Percentiles rank a stretch among this genome's conserved stretches.
phyloP scores from a whole-genome alignment of 2,329 filamentous ascomycete species.

The Talaromyces sp. region DNA sequence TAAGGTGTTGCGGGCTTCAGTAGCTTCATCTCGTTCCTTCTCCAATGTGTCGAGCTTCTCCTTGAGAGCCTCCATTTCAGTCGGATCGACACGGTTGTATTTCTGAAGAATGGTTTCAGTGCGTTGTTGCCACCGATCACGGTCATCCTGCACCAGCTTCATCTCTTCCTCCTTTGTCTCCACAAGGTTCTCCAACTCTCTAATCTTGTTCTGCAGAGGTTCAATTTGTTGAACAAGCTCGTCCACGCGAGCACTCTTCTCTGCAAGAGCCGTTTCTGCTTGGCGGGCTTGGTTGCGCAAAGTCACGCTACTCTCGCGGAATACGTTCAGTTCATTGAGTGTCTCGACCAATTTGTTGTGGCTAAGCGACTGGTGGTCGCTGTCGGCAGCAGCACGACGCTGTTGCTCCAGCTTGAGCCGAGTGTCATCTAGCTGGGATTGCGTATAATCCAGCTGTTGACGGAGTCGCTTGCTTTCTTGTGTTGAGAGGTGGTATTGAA shows the following conservation, averaged over 20 bases:
- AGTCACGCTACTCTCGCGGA: conserved; percentile 89
- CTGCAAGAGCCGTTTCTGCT: conserved; percentile 67
- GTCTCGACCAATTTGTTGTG: conserved; percentile 92
- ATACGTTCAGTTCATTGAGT: conserved; percentile 90
- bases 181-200: conserved; percentile 75
- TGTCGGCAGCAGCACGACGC: conserved; percentile 69
- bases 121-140: conserved; percentile 92
- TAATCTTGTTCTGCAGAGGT: conserved; percentile 73
- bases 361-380: conserved; percentile 65
- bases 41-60: conserved; percentile 65
- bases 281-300: conserved; percentile 81
- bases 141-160: conserved; percentile 81
- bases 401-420: conserved; percentile 88
- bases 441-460: conserved; percentile 82
- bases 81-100: conserved; percentile 91
- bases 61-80: conserved; percentile 85
- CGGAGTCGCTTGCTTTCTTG: conserved; percentile 85
- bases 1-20: conserved; percentile 47
- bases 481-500: conserved; percentile 85
- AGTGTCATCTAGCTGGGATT: conserved; percentile 82
- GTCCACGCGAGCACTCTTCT: conserved; percentile 70
- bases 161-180: conserved; percentile 82
- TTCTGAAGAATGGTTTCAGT: conserved; percentile 94
- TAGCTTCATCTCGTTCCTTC: conserved; percentile 62
- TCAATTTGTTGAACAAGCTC: conserved; percentile 70